Base-by-base conservation (phyloP, 805 yeast species). In the Metschnikowia chrysomelidarum region DNA sequence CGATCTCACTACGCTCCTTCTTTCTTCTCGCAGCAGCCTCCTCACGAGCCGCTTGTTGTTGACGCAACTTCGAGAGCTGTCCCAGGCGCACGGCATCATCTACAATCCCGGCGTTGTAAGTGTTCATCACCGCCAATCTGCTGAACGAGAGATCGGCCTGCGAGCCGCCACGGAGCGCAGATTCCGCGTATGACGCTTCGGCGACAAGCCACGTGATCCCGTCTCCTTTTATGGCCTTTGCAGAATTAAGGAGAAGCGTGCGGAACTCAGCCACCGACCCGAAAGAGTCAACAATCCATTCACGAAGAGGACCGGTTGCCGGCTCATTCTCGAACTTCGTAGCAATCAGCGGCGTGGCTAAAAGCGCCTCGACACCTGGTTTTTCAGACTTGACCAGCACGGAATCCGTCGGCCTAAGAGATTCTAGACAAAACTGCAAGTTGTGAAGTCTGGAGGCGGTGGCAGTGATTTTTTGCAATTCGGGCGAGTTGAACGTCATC, bases 161-260 rank as follows among this genome's bases (percentile, higher is more conserved):
- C 9, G 57, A 43, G 30, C 39, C 50, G 28, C 33, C 21, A 26
- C 53, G 55, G 46, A 56, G 43, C 17, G 52, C 46, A 25, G 45
- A 44, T 33, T 62, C 63, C 14, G 62, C 49, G 38, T 55, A 50
- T 28, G 56, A 56, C 11, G 57, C 69, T 60, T 69, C 71, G 39
- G 91, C 94, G 15, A 88, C 81, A 13, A 93, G 66, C 93, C 97
- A 93, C 8, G 89, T 84, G 60, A 73, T 80, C 3, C 98, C 98
- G 59, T 87, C 91, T 32, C 98, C 97, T 42, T 82, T 78, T 42
- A 87, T 75, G 4, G 82, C 73, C 32, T 69, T 62, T 8, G 91
- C 87, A 1, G 93, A 78, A 39, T 76, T 74, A 40, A 85, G 54
- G 27, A 93, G 59, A 30, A 86, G 70, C 1, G 84, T 76, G 48